phyloP scores from a whole-genome alignment of 257 asterid species.

The Cinchona pubescens region DNA sequence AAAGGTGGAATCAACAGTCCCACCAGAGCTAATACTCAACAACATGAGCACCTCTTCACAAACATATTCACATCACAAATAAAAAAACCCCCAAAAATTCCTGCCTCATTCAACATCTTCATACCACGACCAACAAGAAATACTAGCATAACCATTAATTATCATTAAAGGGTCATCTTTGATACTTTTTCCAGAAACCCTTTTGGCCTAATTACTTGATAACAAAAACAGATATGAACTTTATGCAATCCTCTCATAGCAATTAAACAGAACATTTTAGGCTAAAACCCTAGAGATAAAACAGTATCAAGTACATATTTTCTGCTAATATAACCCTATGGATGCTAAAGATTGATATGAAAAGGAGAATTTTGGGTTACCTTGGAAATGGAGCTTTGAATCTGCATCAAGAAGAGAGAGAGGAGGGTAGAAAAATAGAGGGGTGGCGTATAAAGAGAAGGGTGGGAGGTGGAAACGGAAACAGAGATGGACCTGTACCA shows the following conservation, averaged over 20 bases:
- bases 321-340: neutral
- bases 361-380: conserved; percentile 8
- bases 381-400: conserved; percentile 9
- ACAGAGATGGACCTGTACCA: conserved; percentile 17
- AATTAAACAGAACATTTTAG: neutral
- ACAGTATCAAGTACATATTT: neutral
- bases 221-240: conserved; percentile 11
- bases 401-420: neutral
- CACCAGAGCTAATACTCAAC: conserved; percentile 20
- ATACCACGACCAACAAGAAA: neutral
- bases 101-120: neutral
- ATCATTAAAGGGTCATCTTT: conserved; percentile 10
- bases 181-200: neutral
- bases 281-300: conserved; percentile 9
- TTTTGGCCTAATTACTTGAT: neutral
- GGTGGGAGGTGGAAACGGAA: conserved; percentile 15
- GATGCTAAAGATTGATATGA: conserved; percentile 10
- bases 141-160: conserved; percentile 16
- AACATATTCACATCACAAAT: conserved; percentile 13
- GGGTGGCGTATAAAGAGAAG: conserved; percentile 4
- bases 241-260: conserved; percentile 10
- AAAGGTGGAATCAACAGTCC: conserved; percentile 14
- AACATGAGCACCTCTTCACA: conserved; percentile 20
- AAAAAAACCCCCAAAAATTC: conserved; percentile 7
- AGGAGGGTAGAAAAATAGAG: neutral